Percentiles rank a stretch among this genome's conserved stretches.
Conservation (phyloP, 768 basidiomycete genomes). For the Cantharellus anzutake region DNA sequence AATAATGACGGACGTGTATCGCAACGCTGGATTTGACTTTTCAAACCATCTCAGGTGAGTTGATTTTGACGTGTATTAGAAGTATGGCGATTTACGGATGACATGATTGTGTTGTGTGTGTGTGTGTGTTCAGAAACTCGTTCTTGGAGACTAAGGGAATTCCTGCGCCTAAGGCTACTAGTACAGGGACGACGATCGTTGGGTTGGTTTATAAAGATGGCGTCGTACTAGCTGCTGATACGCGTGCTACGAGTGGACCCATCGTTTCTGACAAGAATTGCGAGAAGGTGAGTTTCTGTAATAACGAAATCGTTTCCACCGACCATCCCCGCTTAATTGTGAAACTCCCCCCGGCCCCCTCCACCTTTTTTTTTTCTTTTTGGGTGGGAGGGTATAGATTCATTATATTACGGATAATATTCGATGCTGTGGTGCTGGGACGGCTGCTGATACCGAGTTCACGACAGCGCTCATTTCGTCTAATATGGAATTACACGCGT, state of each 20-base stretch:
- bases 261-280: slow-evolving; percentile 99
- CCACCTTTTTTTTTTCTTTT: background rate
- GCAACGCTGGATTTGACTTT: slow-evolving; percentile 49
- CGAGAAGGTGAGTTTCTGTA: slow-evolving; percentile 57
- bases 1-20: slow-evolving; percentile 6
- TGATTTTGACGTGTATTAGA: background rate
- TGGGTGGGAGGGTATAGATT: slow-evolving; percentile 38
- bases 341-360: background rate
- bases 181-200: slow-evolving; percentile 95
- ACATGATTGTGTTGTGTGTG: background rate
- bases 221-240: slow-evolving; percentile 89
- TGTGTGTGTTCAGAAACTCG: slow-evolving; percentile 30
- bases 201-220: slow-evolving; percentile 88
- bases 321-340: too few species aligned
- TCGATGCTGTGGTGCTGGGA: slow-evolving; percentile 95
- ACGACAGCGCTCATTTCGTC: slow-evolving; percentile 88
- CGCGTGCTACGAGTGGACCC: slow-evolving; percentile 80
- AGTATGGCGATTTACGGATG: background rate
- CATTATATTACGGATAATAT: slow-evolving; percentile 93
- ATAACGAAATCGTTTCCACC: background rate
- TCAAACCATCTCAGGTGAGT: slow-evolving; percentile 51
- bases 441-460: slow-evolving; percentile 96
- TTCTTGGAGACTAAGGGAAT: slow-evolving; percentile 54
- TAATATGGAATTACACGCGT: slow-evolving; percentile 83
- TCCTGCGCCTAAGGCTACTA: slow-evolving; percentile 64